Conservation (phyloP, 2,329 filamentous ascomycete genomes). For the Diplodia corticola region DNA sequence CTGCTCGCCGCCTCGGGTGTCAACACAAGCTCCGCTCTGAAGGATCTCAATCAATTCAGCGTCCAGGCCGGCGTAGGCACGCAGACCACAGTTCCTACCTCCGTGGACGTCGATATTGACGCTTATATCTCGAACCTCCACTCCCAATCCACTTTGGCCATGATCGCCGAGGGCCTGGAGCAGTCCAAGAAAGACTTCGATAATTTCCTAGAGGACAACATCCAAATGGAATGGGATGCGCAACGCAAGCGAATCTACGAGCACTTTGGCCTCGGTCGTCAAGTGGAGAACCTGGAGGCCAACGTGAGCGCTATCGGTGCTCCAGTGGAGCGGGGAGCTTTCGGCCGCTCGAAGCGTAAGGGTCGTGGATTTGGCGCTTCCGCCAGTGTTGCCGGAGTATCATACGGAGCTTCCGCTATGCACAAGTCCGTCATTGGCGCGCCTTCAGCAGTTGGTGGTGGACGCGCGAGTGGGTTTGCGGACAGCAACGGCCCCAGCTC, state of each 20-base stretch:
- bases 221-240: conserved; percentile 93
- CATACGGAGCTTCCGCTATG: conserved; percentile 68
- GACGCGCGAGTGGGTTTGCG: conserved; percentile 61
- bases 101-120: conserved; percentile 58
- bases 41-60: conserved; percentile 81
- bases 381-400: conserved; percentile 29
- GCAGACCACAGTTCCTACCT: conserved; percentile 38
- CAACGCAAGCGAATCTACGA: conserved; percentile 92
- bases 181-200: conserved; percentile 91
- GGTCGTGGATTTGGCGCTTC: conserved; percentile 42
- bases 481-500: conserved; percentile 64
- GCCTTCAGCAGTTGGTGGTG: conserved; percentile 61
- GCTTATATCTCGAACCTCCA: conserved; percentile 83
- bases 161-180: conserved; percentile 88
- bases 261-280: conserved; percentile 79
- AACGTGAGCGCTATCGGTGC: conserved; percentile 38
- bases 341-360: conserved; percentile 53
- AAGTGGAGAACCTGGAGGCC: conserved; percentile 39
- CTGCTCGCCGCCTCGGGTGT: conserved; percentile 91
- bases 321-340: conserved; percentile 48
- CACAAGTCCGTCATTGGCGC: conserved; percentile 86
- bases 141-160: conserved; percentile 84
- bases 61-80: conserved; percentile 64
- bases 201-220: conserved; percentile 87
- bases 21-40: conserved; percentile 79